Evolutionary conservation across 2,329 filamentous ascomycete species (phyloP).

Genomic region (Lasiodiplodia sp.): DNA sequence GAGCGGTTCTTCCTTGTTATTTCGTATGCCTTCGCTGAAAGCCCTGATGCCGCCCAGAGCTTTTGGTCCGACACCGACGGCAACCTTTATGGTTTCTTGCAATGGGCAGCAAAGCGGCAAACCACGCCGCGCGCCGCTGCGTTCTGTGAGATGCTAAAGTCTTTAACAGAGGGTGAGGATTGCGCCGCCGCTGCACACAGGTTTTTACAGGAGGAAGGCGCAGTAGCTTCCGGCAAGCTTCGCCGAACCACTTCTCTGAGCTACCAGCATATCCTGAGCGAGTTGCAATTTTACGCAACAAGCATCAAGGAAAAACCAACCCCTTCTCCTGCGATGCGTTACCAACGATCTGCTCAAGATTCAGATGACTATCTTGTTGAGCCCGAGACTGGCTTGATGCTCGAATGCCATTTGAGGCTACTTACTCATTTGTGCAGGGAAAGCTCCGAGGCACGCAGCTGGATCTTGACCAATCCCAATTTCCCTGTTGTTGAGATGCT

Average conservation of each 20-base stretch:
- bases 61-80: constrained; percentile 95
- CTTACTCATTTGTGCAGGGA: constrained; percentile 82
- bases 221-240: constrained; percentile 74
- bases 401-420: constrained; percentile 90
- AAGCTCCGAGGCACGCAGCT: constrained; percentile 74
- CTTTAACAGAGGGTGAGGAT: constrained; percentile 81
- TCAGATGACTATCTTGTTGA: constrained; percentile 71
- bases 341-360: constrained; percentile 40
- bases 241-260: constrained; percentile 84
- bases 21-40: constrained; percentile 86
- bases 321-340: constrained; percentile 68
- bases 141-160: constrained; percentile 95
- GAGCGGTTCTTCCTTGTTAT: constrained; percentile 93
- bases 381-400: constrained; percentile 93
- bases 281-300: constrained; percentile 82
- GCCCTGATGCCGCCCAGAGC: constrained; percentile 81
- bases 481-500: constrained; percentile 77
- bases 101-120: constrained; percentile 94
- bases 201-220: constrained; percentile 86
- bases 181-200: constrained; percentile 86
- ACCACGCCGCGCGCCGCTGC: constrained; percentile 96
- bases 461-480: constrained; percentile 71
- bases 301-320: constrained; percentile 76
- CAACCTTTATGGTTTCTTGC: constrained; percentile 91
- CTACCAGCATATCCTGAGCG: constrained; percentile 91